Evolutionary conservation across 2,329 filamentous ascomycete genomes (phyloP).

Genomic region (Curvularia verruculosa): DNA sequence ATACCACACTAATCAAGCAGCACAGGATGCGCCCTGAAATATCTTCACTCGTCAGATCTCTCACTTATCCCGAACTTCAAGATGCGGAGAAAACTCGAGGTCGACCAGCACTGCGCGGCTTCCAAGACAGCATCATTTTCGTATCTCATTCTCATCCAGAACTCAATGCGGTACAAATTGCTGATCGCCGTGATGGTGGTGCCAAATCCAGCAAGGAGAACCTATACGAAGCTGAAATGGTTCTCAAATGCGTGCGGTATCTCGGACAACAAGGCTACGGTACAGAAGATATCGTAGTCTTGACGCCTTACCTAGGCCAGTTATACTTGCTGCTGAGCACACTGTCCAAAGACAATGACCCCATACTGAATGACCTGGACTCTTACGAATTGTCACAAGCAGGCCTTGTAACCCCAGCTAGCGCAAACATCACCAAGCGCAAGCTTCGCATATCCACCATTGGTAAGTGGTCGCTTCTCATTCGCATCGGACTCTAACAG

Average conservation of each 20-base stretch:
- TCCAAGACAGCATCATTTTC: conserved; percentile 68
- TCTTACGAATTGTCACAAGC: conserved; percentile 66
- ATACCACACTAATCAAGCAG: conserved; percentile 64
- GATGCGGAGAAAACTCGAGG: conserved; percentile 60
- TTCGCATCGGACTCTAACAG: neutral
- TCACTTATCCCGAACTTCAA: conserved; percentile 67
- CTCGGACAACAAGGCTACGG: conserved; percentile 74
- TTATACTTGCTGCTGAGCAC: conserved; percentile 62
- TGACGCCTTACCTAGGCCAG: conserved; percentile 77
- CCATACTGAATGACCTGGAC: conserved; percentile 72
- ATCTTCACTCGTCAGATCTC: conserved; percentile 60
- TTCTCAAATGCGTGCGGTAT: conserved; percentile 68
- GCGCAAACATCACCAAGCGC: conserved; percentile 58
- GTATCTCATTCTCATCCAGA: conserved; percentile 68
- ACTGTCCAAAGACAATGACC: conserved; percentile 65
- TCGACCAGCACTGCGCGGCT: conserved; percentile 60
- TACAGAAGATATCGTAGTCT: conserved; percentile 67
- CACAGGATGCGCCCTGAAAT: conserved; percentile 74
- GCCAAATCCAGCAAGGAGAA: conserved; percentile 66
- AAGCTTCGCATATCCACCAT: conserved; percentile 70
- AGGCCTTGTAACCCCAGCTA: conserved; percentile 64
- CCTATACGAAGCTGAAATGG: conserved; percentile 68
- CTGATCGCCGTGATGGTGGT: conserved; percentile 59
- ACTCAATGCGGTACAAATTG: conserved; percentile 49
- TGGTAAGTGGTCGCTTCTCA: conserved; percentile 55